Evolutionary conservation across 768 basidiomycete genomes (phyloP).

Genomic region (Pisolithus sp.): DNA sequence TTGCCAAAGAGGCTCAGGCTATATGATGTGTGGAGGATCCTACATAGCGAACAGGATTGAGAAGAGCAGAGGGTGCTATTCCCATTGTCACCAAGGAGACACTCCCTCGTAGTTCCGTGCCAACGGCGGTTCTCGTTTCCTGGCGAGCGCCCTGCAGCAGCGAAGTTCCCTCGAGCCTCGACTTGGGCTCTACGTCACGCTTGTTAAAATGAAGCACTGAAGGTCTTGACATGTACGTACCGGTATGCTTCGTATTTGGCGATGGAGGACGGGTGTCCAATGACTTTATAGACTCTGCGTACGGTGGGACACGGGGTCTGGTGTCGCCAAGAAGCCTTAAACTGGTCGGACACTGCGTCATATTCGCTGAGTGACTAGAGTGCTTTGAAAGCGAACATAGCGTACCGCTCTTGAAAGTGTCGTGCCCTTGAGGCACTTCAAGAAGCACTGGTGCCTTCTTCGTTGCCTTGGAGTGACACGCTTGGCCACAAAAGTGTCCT

Average conservation of each 20-base stretch:
- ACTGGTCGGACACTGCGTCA: slow-evolving; percentile 54
- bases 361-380: slow-evolving; percentile 1
- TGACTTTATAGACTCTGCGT: slow-evolving; percentile 57
- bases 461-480: slow-evolving; percentile 50
- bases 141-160: slow-evolving; percentile 42
- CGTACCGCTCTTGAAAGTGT: slow-evolving; percentile 61
- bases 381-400: background rate
- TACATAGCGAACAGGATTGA: slow-evolving; percentile 53
- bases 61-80: slow-evolving; percentile 47
- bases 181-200: slow-evolving; percentile 39
- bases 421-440: slow-evolving; percentile 53
- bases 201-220: background rate
- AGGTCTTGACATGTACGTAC: slow-evolving; percentile 28
- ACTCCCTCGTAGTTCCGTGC: slow-evolving; percentile 66
- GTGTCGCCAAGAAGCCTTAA: slow-evolving; percentile 66
- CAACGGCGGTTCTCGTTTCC: slow-evolving; percentile 72
- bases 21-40: slow-evolving; percentile 58
- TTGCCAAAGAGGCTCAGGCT: slow-evolving; percentile 58
- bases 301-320: slow-evolving; percentile 52
- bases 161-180: slow-evolving; percentile 56
- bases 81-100: slow-evolving; percentile 59
- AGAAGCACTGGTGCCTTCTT: slow-evolving; percentile 50
- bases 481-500: slow-evolving; percentile 56
- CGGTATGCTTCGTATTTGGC: slow-evolving; percentile 56
- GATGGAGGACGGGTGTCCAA: slow-evolving; percentile 42